Percentiles rank a stretch among this genome's conserved stretches.
Evolutionary conservation across 176 grass and related monocot genomes (phyloP).

Genomic region (Triticum turgidum): DNA sequence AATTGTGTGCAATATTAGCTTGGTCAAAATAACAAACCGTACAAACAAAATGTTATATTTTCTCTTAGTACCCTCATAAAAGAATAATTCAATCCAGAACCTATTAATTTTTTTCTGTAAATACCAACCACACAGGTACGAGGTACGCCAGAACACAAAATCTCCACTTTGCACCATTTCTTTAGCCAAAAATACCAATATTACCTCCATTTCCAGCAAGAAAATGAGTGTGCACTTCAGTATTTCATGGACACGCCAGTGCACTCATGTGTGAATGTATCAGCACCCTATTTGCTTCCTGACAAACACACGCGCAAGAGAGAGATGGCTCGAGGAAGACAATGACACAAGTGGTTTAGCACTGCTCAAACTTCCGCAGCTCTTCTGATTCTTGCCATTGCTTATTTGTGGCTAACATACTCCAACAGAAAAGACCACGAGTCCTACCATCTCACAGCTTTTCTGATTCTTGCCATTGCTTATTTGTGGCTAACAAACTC

Average conservation of each 20-base stretch:
- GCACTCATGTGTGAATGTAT: not conserved
- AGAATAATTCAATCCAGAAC: not conserved
- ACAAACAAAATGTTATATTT: not conserved
- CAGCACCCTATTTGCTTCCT: not conserved
- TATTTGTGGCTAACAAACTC: not conserved
- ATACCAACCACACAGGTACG: not conserved
- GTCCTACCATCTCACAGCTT: not conserved
- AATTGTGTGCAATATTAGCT: not conserved
- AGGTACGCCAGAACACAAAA: not conserved
- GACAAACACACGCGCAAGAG: not conserved
- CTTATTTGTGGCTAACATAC: not conserved
- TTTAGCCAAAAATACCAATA: not conserved
- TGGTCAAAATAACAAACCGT: not conserved
- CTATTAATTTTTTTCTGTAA: not conserved
- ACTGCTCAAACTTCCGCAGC: not conserved
- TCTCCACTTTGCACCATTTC: not conserved
- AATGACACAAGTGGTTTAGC: not conserved
- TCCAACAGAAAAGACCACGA: too few relatives aligned
- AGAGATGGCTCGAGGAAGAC: not conserved
- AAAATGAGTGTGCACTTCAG: not conserved
- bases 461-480: not conserved
- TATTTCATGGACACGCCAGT: not conserved
- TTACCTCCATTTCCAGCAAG: not conserved
- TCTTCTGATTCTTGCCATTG: not conserved
- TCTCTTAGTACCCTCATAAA: not conserved